Percentiles rank a stretch among this genome's conserved stretches.
phyloP scores from a whole-genome alignment of 2,329 filamentous ascomycete genomes.

The Aureobasidium sp. region DNA sequence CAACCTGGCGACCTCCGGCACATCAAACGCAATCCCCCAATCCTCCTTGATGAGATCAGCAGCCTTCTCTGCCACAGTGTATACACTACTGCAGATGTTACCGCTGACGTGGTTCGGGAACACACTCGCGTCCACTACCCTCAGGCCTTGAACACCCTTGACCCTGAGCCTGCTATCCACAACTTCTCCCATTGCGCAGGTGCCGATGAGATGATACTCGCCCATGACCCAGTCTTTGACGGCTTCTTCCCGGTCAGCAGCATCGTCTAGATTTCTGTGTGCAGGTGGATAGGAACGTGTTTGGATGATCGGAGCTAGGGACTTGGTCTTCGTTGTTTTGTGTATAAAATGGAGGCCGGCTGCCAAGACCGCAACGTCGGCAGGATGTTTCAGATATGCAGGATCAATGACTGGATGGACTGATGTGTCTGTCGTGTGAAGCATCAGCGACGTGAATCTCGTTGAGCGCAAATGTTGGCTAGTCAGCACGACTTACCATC shows the following conservation, averaged over 20 bases:
- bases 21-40: constrained; percentile 4
- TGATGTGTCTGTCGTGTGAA: constrained; percentile 13
- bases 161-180: constrained; percentile 33
- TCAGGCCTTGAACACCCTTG: constrained; percentile 30
- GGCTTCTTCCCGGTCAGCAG: constrained; percentile 22
- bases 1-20: not conserved
- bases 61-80: constrained; percentile 28
- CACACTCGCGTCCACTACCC: constrained; percentile 32
- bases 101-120: constrained; percentile 27
- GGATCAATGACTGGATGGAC: constrained; percentile 21
- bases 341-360: constrained; percentile 33
- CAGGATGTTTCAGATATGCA: constrained; percentile 19
- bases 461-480: not conserved
- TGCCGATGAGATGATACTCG: constrained; percentile 36
- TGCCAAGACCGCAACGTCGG: constrained; percentile 22
- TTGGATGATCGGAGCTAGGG: constrained; percentile 36
- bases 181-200: constrained; percentile 38
- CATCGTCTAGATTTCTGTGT: constrained; percentile 21
- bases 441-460: not conserved
- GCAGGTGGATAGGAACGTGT: constrained; percentile 28
- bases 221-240: constrained; percentile 23
- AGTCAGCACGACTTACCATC: constrained; percentile 11
- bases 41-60: constrained; percentile 29
- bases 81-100: constrained; percentile 26
- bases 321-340: constrained; percentile 36